phyloP scores from a whole-genome alignment of 495 filamentous ascomycete genomes.

The Penicillium angulare region DNA sequence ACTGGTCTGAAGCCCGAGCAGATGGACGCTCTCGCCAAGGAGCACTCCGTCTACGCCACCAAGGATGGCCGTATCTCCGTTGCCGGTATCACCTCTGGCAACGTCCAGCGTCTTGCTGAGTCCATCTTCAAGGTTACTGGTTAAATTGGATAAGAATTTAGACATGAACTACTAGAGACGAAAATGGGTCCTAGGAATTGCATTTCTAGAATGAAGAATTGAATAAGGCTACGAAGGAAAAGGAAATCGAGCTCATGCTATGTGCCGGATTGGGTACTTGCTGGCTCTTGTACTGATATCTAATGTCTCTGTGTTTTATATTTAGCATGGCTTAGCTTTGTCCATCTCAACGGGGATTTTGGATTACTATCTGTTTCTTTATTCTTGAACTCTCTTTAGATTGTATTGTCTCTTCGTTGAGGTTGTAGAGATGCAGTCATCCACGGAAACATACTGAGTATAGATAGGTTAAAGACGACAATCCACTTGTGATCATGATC shows the following conservation, averaged over 20 bases:
- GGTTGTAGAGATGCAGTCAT: too few species aligned
- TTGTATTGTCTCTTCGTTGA: not conserved
- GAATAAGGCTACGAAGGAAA: slow-evolving; percentile 11
- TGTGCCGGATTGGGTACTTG: not conserved
- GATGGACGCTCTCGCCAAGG: slow-evolving; percentile 89
- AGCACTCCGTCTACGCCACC: slow-evolving; percentile 98
- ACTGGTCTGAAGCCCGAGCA: slow-evolving; percentile 90
- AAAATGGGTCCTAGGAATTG: not conserved
- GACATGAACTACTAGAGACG: not conserved
- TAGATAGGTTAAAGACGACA: too few species aligned
- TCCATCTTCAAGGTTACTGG: slow-evolving; percentile 90
- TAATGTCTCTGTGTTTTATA: slow-evolving; percentile 30
- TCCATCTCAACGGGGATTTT: slow-evolving; percentile 30
- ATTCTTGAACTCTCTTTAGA: not conserved
- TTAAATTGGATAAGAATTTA: slow-evolving; percentile 32
- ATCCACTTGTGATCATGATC: too few species aligned
- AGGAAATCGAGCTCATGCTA: slow-evolving; percentile 9
- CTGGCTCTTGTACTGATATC: slow-evolving; percentile 32
- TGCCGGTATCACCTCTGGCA: slow-evolving; percentile 89
- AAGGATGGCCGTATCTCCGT: slow-evolving; percentile 97
- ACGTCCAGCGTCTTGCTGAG: slow-evolving; percentile 91
- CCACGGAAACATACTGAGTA: too few species aligned
- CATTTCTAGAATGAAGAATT: slow-evolving; percentile 6
- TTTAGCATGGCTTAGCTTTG: slow-evolving; percentile 28
- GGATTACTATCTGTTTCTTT: slow-evolving; percentile 8